Evolutionary conservation across 2,329 filamentous ascomycete species (phyloP).

Genomic region (Stemphylium beticola): DNA sequence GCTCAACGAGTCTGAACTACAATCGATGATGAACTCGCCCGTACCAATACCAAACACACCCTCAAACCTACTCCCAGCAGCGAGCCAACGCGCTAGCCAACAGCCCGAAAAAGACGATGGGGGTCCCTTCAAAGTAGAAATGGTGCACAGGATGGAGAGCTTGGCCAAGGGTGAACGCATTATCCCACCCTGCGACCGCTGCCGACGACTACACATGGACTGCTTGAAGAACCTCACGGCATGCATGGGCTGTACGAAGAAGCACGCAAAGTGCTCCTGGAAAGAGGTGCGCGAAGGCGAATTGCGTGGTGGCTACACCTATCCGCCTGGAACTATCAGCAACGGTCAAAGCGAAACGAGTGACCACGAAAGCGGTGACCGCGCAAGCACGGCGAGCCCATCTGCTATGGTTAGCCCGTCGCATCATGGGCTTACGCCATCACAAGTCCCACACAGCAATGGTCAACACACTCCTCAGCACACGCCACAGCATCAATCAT

Average conservation of each 20-base stretch:
- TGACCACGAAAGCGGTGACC: constrained; percentile 35
- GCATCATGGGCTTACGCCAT: constrained; percentile 31
- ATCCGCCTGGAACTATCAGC: constrained; percentile 30
- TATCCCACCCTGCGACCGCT: constrained; percentile 83
- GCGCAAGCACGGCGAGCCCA: constrained; percentile 40
- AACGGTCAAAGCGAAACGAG: constrained; percentile 43
- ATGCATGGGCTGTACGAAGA: constrained; percentile 86
- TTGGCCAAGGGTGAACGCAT: constrained; percentile 76
- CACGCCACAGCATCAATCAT: constrained; percentile 19
- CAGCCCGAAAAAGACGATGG: constrained; percentile 61
- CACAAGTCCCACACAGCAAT: constrained; percentile 22
- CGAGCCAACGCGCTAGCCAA: constrained; percentile 46
- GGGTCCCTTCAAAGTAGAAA: constrained; percentile 67
- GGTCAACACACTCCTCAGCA: constrained; percentile 25
- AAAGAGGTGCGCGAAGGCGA: constrained; percentile 80
- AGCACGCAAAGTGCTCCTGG: constrained; percentile 89
- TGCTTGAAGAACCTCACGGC: constrained; percentile 87
- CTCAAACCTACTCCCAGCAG: constrained; percentile 58
- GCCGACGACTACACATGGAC: constrained; percentile 77
- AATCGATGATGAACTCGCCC: constrained; percentile 52
- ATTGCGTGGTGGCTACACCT: constrained; percentile 44
- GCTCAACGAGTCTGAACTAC: constrained; percentile 48
- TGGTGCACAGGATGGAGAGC: constrained; percentile 77
- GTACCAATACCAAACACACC: constrained; percentile 63
- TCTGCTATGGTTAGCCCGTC: constrained; percentile 34